A percentile compares a stretch with the other conserved stretches of the same genome.
These are phyloP conservation scores for Penicillium sp. DNA, from an alignment of 2,329 filamentous ascomycete species.

Conservation along the genomic window DNA sequence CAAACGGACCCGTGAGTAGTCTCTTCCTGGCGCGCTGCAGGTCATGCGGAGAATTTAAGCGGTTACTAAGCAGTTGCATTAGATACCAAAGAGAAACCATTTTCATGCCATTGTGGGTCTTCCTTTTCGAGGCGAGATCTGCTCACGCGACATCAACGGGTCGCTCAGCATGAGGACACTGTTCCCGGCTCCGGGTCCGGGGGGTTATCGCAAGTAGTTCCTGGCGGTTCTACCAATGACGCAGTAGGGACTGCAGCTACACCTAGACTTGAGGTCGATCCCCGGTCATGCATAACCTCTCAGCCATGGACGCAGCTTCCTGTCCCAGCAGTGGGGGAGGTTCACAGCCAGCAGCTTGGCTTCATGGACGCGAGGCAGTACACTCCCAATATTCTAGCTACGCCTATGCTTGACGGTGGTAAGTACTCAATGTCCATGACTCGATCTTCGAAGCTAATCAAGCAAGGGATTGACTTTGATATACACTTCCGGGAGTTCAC, in stretches of 20 bases:
- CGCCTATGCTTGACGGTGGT: background rate
- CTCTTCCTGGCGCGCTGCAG: background rate
- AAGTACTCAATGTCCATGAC: background rate
- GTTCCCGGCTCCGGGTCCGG: background rate
- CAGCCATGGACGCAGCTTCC: background rate
- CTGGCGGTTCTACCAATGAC: background rate
- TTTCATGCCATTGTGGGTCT: constrained; percentile 12
- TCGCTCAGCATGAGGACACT: constrained; percentile 2
- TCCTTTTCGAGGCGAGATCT: constrained; percentile 13
- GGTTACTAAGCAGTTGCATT: background rate
- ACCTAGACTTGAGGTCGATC: background rate
- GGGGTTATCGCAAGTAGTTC: background rate
- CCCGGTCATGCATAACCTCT: background rate
- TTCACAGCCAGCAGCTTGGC: constrained; percentile 2
- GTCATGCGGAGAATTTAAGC: background rate
- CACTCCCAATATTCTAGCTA: background rate
- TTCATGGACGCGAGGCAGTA: background rate
- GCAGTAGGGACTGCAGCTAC: background rate
- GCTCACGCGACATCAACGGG: constrained; percentile 12
- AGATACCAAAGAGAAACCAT: constrained; percentile 20
- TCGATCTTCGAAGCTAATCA: background rate
- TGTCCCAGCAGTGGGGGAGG: background rate
- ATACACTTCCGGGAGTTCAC: constrained; percentile 15
- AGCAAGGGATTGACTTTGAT: background rate
- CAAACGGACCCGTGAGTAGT: constrained; percentile 9